Conservation (phyloP, 2,329 filamentous ascomycete species). For the Gyromitra esculenta region DNA sequence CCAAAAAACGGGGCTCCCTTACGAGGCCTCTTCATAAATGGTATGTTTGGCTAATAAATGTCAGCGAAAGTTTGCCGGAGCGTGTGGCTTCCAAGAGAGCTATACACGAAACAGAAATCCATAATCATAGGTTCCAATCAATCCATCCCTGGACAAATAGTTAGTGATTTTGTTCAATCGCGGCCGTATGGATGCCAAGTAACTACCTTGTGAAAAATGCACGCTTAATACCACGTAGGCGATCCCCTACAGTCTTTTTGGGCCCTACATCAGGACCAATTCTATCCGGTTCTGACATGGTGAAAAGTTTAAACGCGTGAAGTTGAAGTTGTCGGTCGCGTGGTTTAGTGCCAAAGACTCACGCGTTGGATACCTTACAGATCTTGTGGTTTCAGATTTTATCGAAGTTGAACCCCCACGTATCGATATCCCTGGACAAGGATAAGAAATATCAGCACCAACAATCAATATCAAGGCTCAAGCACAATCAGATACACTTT, state of each 20-base stretch:
- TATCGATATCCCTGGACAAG: not conserved
- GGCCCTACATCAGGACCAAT: conserved; percentile 62
- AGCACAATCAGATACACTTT: not conserved
- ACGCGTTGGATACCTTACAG: not conserved
- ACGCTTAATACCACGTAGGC: conserved; percentile 59
- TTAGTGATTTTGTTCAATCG: conserved; percentile 9
- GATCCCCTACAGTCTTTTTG: conserved; percentile 60
- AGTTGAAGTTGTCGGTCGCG: conserved; percentile 5
- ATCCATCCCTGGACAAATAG: conserved; percentile 68
- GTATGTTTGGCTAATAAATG: conserved; percentile 69
- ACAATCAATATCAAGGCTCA: conserved; percentile 1
- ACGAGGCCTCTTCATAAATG: conserved; percentile 75
- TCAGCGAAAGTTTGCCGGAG: conserved; percentile 58
- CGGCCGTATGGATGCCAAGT: conserved; percentile 3
- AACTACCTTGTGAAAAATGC: conserved; percentile 62
- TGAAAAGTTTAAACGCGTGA: not conserved
- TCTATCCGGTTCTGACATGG: conserved; percentile 60
- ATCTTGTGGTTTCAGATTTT: not conserved
- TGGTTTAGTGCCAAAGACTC: not conserved
- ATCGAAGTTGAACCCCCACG: not conserved
- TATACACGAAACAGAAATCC: conserved; percentile 75
- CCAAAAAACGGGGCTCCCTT: conserved; percentile 75
- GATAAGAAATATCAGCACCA: not conserved
- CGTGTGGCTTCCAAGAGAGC: conserved; percentile 54
- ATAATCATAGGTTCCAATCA: conserved; percentile 90